Conservation (phyloP, 208 protist genomes). For the Crithidia sp. region DNA sequence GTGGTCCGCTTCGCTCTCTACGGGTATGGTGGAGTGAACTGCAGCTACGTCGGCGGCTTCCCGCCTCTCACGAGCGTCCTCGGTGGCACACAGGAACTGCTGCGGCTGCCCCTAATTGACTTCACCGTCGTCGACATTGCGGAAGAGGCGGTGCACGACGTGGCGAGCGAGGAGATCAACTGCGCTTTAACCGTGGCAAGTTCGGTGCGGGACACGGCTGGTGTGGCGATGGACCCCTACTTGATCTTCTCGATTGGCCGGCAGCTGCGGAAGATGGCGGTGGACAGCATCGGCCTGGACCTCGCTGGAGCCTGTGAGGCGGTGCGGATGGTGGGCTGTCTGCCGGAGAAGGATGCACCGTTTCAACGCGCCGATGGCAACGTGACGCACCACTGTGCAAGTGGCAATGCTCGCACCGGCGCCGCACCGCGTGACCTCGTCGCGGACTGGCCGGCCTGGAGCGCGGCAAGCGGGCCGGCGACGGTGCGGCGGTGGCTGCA, state of each 20-base stretch:
- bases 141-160: conserved; percentile 41
- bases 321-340: conserved; percentile 63
- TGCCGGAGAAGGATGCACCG: conserved; percentile 49
- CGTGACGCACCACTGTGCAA: not conserved
- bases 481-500: conserved; percentile 48
- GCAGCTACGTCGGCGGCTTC: conserved; percentile 35
- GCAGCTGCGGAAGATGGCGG: conserved; percentile 48
- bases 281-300: conserved; percentile 57
- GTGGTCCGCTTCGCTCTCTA: conserved; percentile 74
- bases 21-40: conserved; percentile 73
- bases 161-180: conserved; percentile 66
- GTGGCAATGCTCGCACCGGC: not conserved
- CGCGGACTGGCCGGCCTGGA: conserved; percentile 60
- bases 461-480: conserved; percentile 14
- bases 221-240: conserved; percentile 83
- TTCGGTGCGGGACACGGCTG: conserved; percentile 76
- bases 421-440: conserved; percentile 24
- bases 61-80: conserved; percentile 39
- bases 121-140: conserved; percentile 76
- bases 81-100: conserved; percentile 17
- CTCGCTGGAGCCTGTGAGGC: conserved; percentile 73
- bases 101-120: conserved; percentile 28
- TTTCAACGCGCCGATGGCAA: conserved; percentile 36
- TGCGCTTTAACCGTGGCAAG: conserved; percentile 85
- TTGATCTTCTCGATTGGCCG: conserved; percentile 78